Conservation (phyloP, 2,329 filamentous ascomycete genomes). For the Mariannaea sp. region DNA sequence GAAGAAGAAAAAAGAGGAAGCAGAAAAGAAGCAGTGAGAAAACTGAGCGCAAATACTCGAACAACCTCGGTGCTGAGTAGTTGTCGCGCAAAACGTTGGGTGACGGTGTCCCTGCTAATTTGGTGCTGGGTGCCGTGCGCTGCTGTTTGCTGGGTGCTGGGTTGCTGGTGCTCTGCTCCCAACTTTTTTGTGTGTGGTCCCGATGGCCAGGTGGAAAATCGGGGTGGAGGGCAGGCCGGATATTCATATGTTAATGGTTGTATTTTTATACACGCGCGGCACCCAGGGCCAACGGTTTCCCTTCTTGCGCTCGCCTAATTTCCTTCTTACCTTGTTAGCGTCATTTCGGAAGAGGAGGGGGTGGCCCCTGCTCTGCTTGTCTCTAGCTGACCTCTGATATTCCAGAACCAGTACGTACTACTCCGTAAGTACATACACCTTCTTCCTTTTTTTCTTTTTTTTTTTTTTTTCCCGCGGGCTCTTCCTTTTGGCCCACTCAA, state of each 20-base stretch:
- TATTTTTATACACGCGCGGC: conserved; percentile 53
- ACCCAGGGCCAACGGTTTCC: conserved; percentile 43
- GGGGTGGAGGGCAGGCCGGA: conserved; percentile 51
- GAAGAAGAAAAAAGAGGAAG: too few relatives aligned
- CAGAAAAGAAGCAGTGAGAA: too few relatives aligned
- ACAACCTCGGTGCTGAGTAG: too few relatives aligned
- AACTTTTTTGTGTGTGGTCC: conserved; percentile 26
- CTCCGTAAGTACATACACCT: too few relatives aligned
- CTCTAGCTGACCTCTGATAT: conserved; percentile 12
- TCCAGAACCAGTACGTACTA: too few relatives aligned
- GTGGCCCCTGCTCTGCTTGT: conserved; percentile 26
- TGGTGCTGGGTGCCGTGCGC: neutral
- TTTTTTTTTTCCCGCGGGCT: conserved; percentile 23
- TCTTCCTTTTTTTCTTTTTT: neutral
- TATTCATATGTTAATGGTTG: conserved; percentile 50
- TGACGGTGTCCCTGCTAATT: too few relatives aligned
- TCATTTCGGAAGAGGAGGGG: conserved; percentile 22
- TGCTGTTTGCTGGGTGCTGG: neutral
- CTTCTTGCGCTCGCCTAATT: conserved; percentile 45
- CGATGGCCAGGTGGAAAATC: conserved; percentile 42
- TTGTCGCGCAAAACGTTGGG: too few relatives aligned
- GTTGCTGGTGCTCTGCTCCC: conserved; percentile 23
- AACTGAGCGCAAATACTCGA: too few relatives aligned
- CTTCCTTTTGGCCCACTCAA: conserved; percentile 26
- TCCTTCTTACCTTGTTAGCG: conserved; percentile 44